phyloP scores from a whole-genome alignment of 1,284 basidiomycete genomes.

The Irpex lacteus region DNA sequence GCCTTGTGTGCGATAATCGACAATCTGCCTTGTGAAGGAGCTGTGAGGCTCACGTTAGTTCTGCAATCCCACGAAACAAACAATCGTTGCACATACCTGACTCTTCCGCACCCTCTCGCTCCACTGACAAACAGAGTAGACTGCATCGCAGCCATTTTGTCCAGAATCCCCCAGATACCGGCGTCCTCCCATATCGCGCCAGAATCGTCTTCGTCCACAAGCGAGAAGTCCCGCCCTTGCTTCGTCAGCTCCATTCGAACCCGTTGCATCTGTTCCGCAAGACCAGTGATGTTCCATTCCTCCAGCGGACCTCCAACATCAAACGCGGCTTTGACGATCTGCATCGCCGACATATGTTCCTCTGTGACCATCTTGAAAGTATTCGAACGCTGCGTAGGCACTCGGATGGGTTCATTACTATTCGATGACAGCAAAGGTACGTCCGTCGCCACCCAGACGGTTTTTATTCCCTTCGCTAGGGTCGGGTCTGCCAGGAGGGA shows the following conservation, averaged over 20 bases:
- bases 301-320: slow-evolving; percentile 35
- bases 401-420: slow-evolving; percentile 2
- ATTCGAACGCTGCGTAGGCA: slow-evolving; percentile 28
- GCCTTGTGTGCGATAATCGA: slow-evolving; percentile 29
- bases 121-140: slow-evolving; percentile 46
- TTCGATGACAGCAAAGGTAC: slow-evolving; percentile 30
- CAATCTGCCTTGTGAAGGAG: slow-evolving; percentile 39
- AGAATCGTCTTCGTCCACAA: slow-evolving; percentile 28
- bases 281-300: slow-evolving; percentile 38
- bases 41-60: slow-evolving; percentile 20
- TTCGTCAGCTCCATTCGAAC: slow-evolving; percentile 8
- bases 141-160: slow-evolving; percentile 43
- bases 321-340: slow-evolving; percentile 40
- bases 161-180: slow-evolving; percentile 45
- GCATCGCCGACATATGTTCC: slow-evolving; percentile 39
- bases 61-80: neutral
- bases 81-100: slow-evolving; percentile 29
- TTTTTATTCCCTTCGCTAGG: slow-evolving; percentile 27
- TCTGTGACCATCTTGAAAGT: slow-evolving; percentile 37
- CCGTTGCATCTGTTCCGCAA: slow-evolving; percentile 26
- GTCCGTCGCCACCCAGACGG: slow-evolving; percentile 49
- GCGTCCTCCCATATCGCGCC: slow-evolving; percentile 35
- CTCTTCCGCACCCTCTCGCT: slow-evolving; percentile 35
- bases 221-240: slow-evolving; percentile 10
- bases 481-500: slow-evolving; percentile 31